Percentiles rank a stretch among this genome's conserved stretches.
These are phyloP conservation scores for Scutellaria barbata DNA, from an alignment of 257 asterid genomes.

Conservation along the genomic window DNA sequence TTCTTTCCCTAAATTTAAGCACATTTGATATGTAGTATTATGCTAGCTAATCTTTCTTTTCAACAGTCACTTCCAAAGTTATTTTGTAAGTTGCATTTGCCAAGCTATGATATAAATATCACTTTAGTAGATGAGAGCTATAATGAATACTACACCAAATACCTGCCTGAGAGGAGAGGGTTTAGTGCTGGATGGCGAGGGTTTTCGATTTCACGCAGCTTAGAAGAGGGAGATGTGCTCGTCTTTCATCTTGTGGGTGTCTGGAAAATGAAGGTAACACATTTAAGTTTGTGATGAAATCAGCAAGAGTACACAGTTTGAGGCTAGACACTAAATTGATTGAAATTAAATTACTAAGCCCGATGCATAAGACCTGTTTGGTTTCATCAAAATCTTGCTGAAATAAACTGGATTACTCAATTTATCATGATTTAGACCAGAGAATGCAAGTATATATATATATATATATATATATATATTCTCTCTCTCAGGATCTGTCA, in stretches of 20 bases:
- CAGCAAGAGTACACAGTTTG: neutral
- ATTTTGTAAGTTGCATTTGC: conserved; percentile 53
- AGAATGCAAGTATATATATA: neutral
- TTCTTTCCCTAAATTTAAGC: neutral
- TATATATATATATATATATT: too few species aligned
- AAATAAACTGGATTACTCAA: neutral
- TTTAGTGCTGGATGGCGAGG: conserved; percentile 71
- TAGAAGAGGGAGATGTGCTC: conserved; percentile 59
- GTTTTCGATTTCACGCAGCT: conserved; percentile 50
- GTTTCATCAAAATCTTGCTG: neutral
- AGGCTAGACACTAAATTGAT: too few species aligned
- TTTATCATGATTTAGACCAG: neutral
- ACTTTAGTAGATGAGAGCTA: conserved; percentile 51
- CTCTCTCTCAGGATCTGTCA: neutral
- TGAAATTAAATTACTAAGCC: neutral
- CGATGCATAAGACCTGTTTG: neutral
- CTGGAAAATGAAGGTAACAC: conserved; percentile 39
- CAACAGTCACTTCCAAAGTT: conserved; percentile 50
- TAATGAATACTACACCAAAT: conserved; percentile 42
- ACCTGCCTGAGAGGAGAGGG: conserved; percentile 52
- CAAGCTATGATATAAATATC: conserved; percentile 45
- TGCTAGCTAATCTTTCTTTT: neutral
- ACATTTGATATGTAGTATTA: neutral
- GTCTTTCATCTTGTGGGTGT: conserved; percentile 50
- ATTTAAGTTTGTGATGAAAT: neutral